phyloP scores from a whole-genome alignment of 768 basidiomycete species.

The Agaricus sinodeliciosus region DNA sequence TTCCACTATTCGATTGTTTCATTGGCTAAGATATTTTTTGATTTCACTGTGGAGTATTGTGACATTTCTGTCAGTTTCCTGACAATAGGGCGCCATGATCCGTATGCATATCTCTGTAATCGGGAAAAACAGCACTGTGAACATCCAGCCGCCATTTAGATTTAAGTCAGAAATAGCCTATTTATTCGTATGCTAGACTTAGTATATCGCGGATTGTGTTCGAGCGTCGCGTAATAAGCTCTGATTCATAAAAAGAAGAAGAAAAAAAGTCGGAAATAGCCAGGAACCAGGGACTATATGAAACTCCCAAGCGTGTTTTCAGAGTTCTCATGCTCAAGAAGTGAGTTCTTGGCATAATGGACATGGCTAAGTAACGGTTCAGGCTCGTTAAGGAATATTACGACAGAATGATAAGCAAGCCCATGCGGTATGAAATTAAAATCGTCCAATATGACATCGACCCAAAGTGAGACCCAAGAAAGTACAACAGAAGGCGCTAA shows the following conservation, averaged over 20 bases:
- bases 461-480: background rate
- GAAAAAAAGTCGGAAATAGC: too few relatives aligned
- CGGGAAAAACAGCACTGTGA: too few relatives aligned
- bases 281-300: too few relatives aligned
- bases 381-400: background rate
- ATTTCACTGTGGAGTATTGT: background rate
- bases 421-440: conserved; percentile 30
- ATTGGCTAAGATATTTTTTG: conserved; percentile 13
- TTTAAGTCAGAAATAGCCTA: too few relatives aligned
- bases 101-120: background rate
- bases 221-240: too few relatives aligned
- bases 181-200: too few relatives aligned
- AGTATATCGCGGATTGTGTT: too few relatives aligned
- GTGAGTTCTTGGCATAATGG: background rate
- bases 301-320: too few relatives aligned
- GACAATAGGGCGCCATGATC: background rate
- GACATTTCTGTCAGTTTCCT: background rate
- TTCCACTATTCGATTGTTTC: conserved; percentile 14
- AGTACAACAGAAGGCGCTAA: background rate
- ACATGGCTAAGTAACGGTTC: background rate
- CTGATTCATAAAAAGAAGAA: too few relatives aligned
- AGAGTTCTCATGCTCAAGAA: too few relatives aligned
- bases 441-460: background rate
- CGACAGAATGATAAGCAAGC: background rate
- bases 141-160: too few relatives aligned